phyloP scores from a whole-genome alignment of 495 filamentous ascomycete species.

The Penicillium turbatum region DNA sequence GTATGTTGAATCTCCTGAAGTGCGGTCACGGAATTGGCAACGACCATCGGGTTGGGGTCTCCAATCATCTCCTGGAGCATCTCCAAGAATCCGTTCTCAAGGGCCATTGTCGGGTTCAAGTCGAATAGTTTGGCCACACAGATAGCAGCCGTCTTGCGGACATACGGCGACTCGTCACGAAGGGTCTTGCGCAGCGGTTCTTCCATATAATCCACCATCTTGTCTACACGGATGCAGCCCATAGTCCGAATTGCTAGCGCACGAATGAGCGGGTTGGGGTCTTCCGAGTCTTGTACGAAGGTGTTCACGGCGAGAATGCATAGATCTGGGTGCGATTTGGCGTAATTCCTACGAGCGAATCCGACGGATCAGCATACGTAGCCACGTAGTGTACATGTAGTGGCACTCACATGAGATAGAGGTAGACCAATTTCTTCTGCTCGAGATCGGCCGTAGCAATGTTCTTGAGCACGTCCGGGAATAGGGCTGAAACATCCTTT shows the following conservation, averaged over 20 bases:
- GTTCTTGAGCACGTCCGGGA: conserved; percentile 98
- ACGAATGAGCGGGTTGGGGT: conserved; percentile 93
- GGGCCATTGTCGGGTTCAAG: conserved; percentile 81
- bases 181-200: conserved; percentile 95
- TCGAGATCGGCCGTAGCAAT: conserved; percentile 93
- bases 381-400: background rate
- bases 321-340: conserved; percentile 97
- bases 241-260: conserved; percentile 97
- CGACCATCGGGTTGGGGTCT: conserved; percentile 98
- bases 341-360: conserved; percentile 78
- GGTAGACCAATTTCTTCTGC: conserved; percentile 99
- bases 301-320: conserved; percentile 99
- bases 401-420: conserved; percentile 84
- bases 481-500: conserved; percentile 96
- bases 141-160: conserved; percentile 95
- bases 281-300: conserved; percentile 98
- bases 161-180: conserved; percentile 95
- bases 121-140: conserved; percentile 98
- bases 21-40: conserved; percentile 93
- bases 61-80: conserved; percentile 95
- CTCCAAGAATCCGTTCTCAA: conserved; percentile 95
- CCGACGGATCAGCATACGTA: conserved; percentile 15
- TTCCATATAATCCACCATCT: conserved; percentile 99
- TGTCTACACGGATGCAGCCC: conserved; percentile 97
- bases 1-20: conserved; percentile 87